Evolutionary conservation across 805 yeast genomes (phyloP).

Genomic region (Spathaspora passalidarum): DNA sequence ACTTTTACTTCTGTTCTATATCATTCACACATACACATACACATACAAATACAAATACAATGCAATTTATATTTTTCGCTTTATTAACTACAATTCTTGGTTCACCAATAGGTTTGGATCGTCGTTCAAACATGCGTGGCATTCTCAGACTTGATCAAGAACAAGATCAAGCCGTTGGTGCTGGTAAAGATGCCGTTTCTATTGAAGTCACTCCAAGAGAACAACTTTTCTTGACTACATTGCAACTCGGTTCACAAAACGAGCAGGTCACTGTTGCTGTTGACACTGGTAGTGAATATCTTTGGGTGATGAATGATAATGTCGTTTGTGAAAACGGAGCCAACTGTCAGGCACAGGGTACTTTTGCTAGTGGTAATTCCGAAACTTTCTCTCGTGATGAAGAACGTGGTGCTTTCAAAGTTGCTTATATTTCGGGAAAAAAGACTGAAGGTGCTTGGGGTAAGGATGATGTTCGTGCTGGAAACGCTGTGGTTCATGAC

Average conservation of each 20-base stretch:
- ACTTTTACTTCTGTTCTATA: not conserved
- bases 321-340: not conserved
- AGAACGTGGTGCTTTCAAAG: conserved; percentile 13
- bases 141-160: no score
- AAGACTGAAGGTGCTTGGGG: conserved; percentile 49
- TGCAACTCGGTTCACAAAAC: conserved; percentile 26
- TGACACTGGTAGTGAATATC: conserved; percentile 42
- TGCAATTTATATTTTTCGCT: not conserved
- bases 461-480: conserved; percentile 14
- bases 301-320: conserved; percentile 27
- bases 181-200: not conserved
- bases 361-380: not conserved
- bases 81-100: not conserved
- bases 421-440: conserved; percentile 40
- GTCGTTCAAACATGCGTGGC: no score
- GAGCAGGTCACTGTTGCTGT: conserved; percentile 28
- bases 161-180: not conserved
- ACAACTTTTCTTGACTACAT: not conserved
- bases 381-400: conserved; percentile 55
- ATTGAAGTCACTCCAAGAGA: not conserved
- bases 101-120: no score
- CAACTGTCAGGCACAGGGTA: not conserved
- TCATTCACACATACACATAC: not conserved
- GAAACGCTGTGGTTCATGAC: conserved; percentile 1
- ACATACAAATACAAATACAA: not conserved